phyloP scores from a whole-genome alignment of 805 yeast genomes.

The Myxozyma sirexii region DNA sequence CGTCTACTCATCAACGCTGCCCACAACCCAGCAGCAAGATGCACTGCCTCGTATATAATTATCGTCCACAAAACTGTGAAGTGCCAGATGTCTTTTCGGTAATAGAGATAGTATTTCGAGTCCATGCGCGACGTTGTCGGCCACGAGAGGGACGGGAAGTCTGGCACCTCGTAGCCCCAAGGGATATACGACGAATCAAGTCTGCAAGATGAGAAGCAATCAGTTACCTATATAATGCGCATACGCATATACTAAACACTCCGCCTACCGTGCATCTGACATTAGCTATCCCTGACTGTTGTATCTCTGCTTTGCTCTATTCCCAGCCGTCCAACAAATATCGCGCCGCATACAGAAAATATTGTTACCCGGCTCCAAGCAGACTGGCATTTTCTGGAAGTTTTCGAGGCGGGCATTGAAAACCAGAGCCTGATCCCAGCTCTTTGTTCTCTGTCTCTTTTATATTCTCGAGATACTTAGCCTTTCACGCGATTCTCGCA shows the following conservation, averaged over 20 bases:
- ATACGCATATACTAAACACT: background rate
- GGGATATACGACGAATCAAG: conserved; percentile 51
- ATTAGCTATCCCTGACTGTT: background rate
- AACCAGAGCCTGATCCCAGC: background rate
- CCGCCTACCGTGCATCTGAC: conserved; percentile 20
- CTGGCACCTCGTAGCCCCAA: conserved; percentile 77
- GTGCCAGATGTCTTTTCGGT: conserved; percentile 71
- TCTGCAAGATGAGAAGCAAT: background rate
- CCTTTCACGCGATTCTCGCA: too few species aligned
- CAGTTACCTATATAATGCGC: too few species aligned
- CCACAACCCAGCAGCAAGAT: conserved; percentile 63
- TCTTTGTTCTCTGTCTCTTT: background rate
- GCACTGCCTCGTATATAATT: conserved; percentile 64
- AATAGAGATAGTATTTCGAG: conserved; percentile 56
- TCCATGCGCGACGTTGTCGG: conserved; percentile 52
- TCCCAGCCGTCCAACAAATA: too few species aligned
- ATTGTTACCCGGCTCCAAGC: too few species aligned
- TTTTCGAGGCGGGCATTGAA: conserved; percentile 1
- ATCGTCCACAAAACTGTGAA: conserved; percentile 84
- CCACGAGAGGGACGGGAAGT: conserved; percentile 80
- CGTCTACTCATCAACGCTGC: conserved; percentile 58
- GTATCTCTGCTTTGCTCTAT: too few species aligned
- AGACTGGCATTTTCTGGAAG: conserved; percentile 9
- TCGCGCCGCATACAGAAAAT: background rate
- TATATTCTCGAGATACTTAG: too few species aligned